Evolutionary conservation across 2,329 filamentous ascomycete genomes (phyloP).

Genomic region (Pleomassaria siparia): DNA sequence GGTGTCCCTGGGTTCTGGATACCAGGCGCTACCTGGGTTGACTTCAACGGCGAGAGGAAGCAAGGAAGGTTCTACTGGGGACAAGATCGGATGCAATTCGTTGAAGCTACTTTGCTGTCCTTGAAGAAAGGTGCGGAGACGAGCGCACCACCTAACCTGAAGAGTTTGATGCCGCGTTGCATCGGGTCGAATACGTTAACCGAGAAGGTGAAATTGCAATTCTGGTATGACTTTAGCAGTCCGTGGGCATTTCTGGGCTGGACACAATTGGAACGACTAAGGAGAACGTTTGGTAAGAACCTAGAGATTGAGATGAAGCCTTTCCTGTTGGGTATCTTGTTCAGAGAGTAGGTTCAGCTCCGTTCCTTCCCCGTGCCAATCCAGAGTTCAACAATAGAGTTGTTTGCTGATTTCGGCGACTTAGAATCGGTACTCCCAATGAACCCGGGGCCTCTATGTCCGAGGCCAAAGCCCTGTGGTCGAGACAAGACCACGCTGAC

Average conservation of each 20-base stretch:
- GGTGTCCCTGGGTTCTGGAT: conserved; percentile 42
- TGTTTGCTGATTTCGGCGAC: neutral
- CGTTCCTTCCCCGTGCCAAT: neutral
- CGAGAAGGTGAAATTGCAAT: conserved; percentile 24
- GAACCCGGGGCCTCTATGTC: conserved; percentile 29
- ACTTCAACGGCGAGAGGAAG: conserved; percentile 13
- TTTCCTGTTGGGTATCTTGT: conserved; percentile 36
- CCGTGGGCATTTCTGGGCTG: conserved; percentile 41
- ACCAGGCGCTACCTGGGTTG: conserved; percentile 21
- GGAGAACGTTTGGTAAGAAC: conserved; percentile 23
- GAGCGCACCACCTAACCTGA: conserved; percentile 15
- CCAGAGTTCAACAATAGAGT: too few relatives aligned
- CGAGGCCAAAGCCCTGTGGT: conserved; percentile 27
- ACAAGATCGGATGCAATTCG: conserved; percentile 42
- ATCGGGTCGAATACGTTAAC: conserved; percentile 10
- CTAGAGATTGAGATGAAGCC: conserved; percentile 36
- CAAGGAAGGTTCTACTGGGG: conserved; percentile 37
- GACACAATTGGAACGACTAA: conserved; percentile 32
- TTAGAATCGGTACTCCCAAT: conserved; percentile 37
- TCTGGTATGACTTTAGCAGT: conserved; percentile 40
- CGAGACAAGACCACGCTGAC: conserved; percentile 33
- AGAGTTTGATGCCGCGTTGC: conserved; percentile 27
- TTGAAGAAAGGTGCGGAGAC: conserved; percentile 11
- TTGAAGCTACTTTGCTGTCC: conserved; percentile 30
- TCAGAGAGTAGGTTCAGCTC: conserved; percentile 24